Base-by-base conservation (phyloP, 176 grass and related monocot genomes). In the Bromus sterilis region DNA sequence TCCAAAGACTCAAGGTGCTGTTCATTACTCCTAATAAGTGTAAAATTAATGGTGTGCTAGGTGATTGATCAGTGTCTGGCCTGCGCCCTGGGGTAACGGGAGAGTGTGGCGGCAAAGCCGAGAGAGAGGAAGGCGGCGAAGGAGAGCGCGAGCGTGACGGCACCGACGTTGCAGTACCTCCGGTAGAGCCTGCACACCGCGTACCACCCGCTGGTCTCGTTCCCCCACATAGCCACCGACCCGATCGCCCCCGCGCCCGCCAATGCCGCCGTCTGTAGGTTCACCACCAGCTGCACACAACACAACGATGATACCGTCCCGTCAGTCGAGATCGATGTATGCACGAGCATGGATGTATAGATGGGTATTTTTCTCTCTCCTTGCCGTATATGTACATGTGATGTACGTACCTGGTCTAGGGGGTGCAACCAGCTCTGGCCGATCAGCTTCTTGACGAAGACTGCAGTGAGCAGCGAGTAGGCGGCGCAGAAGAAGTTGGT, bases 171-270 rank as follows among this genome's bases (percentile, higher is more conserved):
- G 81, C 84, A 89, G 65, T 89, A 94, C 36, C 36, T 30, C 6
- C 53, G 28, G 78, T 87, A 89, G 66, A 79, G 60, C 10, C 72
- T 73, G 68, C 92, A 94, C 58, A 89, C 84, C 42, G 89, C 58
- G 71, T 15, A 78, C 92, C 89, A 91, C 24, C 89, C 86, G 74
- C 69, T 85, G 5, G 81, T 9, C 53, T 85, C 11, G 83, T 94
- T 87, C 10, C 92, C 89, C 53, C 75, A 66, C 88, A 84, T 75
- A 18, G 76, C 84, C 2, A 94, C 11, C 23, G 82, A 79, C 5
- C 84, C 77, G 0, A 94, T 8, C 4, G 86, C 80, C 0, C 86
- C 84, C 0, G 89, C 92, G 0, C 51, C 83, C 1, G 83, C 67
- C 4, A 66, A 80, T 14, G 80, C 72, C 37, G 86, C 86, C 80